phyloP scores from a whole-genome alignment of 2,329 filamentous ascomycete genomes.

The Penicillium sp. region DNA sequence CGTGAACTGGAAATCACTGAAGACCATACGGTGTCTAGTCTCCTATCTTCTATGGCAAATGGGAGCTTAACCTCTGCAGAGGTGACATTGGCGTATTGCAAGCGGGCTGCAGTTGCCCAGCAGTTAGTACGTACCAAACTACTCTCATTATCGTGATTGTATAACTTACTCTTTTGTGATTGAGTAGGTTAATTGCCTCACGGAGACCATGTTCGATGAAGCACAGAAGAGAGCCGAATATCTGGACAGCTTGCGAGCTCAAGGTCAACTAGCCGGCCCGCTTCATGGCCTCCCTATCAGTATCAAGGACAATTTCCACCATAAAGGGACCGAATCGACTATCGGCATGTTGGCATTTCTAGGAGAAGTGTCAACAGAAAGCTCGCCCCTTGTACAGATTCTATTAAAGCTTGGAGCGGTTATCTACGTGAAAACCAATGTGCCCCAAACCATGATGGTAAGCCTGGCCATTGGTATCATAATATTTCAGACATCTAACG shows the following conservation, averaged over 20 bases:
- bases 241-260: slow-evolving; percentile 28
- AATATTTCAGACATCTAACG: not conserved
- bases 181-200: slow-evolving; percentile 31
- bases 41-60: slow-evolving; percentile 32
- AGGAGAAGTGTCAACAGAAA: slow-evolving; percentile 15
- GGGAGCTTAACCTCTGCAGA: slow-evolving; percentile 39
- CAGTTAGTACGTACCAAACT: slow-evolving; percentile 31
- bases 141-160: no score
- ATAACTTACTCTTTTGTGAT: not conserved
- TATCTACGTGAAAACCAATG: slow-evolving; percentile 54
- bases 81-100: slow-evolving; percentile 54
- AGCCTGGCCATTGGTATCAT: slow-evolving; percentile 33
- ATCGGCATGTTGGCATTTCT: slow-evolving; percentile 24
- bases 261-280: slow-evolving; percentile 31
- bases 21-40: slow-evolving; percentile 39
- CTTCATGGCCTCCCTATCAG: slow-evolving; percentile 38
- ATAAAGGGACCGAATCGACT: slow-evolving; percentile 21
- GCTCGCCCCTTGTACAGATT: slow-evolving; percentile 26
- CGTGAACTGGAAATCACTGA: slow-evolving; percentile 56
- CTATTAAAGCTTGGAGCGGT: slow-evolving; percentile 40
- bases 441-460: slow-evolving; percentile 63
- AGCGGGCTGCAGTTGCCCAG: slow-evolving; percentile 39
- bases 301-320: slow-evolving; percentile 43
- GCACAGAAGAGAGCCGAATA: slow-evolving; percentile 30
- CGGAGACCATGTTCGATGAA: slow-evolving; percentile 33